Conservation (phyloP, 805 yeast species). For the Clavispora phyllophila region DNA sequence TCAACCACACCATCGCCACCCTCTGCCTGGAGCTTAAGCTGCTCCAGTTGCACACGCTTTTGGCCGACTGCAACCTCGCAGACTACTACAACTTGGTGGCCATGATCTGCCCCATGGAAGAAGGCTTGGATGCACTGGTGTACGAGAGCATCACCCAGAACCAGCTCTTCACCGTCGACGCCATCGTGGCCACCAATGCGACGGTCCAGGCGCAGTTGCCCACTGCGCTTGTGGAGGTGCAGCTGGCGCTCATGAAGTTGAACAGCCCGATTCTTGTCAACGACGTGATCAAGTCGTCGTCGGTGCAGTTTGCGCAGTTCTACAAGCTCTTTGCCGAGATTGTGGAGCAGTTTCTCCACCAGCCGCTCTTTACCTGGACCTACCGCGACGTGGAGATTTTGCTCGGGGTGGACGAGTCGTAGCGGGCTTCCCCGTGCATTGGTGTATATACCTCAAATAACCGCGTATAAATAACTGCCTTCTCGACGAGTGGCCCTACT, state of each 20-base stretch:
- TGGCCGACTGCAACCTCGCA: slow-evolving; percentile 50
- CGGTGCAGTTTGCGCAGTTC: slow-evolving; percentile 45
- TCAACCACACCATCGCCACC: slow-evolving; percentile 29
- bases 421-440: too few relatives aligned
- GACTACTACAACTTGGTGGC: slow-evolving; percentile 60
- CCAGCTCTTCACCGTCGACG: slow-evolving; percentile 44
- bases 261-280: slow-evolving; percentile 61
- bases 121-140: slow-evolving; percentile 53
- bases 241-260: slow-evolving; percentile 51
- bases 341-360: slow-evolving; percentile 30
- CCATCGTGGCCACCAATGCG: slow-evolving; percentile 39
- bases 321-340: slow-evolving; percentile 37
- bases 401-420: slow-evolving; percentile 56
- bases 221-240: slow-evolving; percentile 55
- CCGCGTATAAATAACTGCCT: too few relatives aligned
- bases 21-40: slow-evolving; percentile 37
- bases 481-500: background rate
- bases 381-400: slow-evolving; percentile 60
- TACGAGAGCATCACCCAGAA: slow-evolving; percentile 65
- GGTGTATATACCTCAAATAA: too few relatives aligned
- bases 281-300: slow-evolving; percentile 48
- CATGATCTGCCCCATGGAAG: slow-evolving; percentile 64
- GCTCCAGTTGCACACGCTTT: slow-evolving; percentile 43
- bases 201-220: slow-evolving; percentile 52
- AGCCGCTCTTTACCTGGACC: slow-evolving; percentile 45